Conservation (phyloP, 2,329 filamentous ascomycete species). For the Cladosporium sphaerospermum region DNA sequence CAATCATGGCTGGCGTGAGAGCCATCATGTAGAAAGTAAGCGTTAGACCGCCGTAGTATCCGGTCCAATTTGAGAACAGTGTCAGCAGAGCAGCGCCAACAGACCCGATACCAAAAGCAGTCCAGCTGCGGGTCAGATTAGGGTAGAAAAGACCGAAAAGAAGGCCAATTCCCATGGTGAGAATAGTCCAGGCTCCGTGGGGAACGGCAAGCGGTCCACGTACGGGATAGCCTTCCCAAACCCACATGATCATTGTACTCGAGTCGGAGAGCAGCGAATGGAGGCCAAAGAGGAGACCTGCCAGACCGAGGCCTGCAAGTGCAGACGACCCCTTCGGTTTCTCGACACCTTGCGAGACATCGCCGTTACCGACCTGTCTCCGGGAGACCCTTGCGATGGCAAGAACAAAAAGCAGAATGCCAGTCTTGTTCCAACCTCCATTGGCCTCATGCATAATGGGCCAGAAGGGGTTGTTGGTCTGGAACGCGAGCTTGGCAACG, state of each 20-base stretch:
- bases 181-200: constrained; percentile 81
- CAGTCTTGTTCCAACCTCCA: constrained; percentile 86
- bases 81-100: constrained; percentile 75
- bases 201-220: constrained; percentile 80
- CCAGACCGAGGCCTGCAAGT: constrained; percentile 71
- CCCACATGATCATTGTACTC: constrained; percentile 98
- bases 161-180: constrained; percentile 79
- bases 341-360: constrained; percentile 41
- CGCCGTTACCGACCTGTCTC: constrained; percentile 7
- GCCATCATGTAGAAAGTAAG: constrained; percentile 78
- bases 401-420: constrained; percentile 67
- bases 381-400: constrained; percentile 61
- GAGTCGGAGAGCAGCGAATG: constrained; percentile 93
- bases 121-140: constrained; percentile 67
- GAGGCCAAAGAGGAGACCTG: constrained; percentile 77
- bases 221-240: constrained; percentile 93
- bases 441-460: constrained; percentile 85
- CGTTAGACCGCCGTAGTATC: constrained; percentile 76
- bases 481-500: constrained; percentile 84
- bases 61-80: constrained; percentile 72
- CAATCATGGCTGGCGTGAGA: constrained; percentile 66
- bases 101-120: constrained; percentile 69
- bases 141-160: constrained; percentile 70
- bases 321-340: constrained; percentile 61
- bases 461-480: constrained; percentile 96